These are phyloP conservation scores for Pichia terricola DNA, from an alignment of 1,139 yeast genomes.

Conservation along the genomic window DNA sequence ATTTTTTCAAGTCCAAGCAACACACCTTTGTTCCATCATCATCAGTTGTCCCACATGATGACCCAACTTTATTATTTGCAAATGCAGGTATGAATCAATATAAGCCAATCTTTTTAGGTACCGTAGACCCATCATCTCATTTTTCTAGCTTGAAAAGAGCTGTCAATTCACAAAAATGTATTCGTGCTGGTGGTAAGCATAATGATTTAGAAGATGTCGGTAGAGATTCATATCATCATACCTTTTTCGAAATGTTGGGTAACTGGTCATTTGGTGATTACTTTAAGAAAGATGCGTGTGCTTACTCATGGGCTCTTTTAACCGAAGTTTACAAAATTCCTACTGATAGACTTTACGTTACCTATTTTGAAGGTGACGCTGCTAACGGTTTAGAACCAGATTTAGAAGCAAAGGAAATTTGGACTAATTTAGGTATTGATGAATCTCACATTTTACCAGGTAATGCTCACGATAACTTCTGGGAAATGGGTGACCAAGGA, in stretches of 20 bases:
- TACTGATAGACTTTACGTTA: conserved; percentile 75
- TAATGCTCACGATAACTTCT: conserved; percentile 79
- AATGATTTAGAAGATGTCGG: conserved; percentile 98
- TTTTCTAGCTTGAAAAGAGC: conserved; percentile 81
- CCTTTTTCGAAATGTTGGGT: conserved; percentile 98
- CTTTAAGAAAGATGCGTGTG: conserved; percentile 88
- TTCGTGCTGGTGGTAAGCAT: conserved; percentile 99
- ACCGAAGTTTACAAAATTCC: conserved; percentile 76
- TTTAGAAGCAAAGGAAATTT: conserved; percentile 79
- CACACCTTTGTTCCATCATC: conserved; percentile 88
- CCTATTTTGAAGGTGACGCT: conserved; percentile 91
- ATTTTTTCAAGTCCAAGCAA: conserved; percentile 56
- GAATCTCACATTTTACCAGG: conserved; percentile 94
- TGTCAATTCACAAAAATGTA: conserved; percentile 92
- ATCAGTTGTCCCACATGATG: conserved; percentile 94
- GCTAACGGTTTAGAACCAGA: conserved; percentile 84
- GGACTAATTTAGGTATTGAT: conserved; percentile 82
- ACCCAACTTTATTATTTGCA: conserved; percentile 89
- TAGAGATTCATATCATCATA: conserved; percentile 93
- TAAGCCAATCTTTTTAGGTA: conserved; percentile 92
- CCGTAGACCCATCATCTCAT: conserved; percentile 89
- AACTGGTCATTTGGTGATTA: conserved; percentile 99
- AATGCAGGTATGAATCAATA: conserved; percentile 99
- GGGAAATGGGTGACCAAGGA: conserved; percentile 99
- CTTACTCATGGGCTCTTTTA: conserved; percentile 82